Percentiles rank a stretch among this genome's conserved stretches.
phyloP scores from a whole-genome alignment of 2,329 filamentous ascomycete genomes.

The Esteya vermicola region DNA sequence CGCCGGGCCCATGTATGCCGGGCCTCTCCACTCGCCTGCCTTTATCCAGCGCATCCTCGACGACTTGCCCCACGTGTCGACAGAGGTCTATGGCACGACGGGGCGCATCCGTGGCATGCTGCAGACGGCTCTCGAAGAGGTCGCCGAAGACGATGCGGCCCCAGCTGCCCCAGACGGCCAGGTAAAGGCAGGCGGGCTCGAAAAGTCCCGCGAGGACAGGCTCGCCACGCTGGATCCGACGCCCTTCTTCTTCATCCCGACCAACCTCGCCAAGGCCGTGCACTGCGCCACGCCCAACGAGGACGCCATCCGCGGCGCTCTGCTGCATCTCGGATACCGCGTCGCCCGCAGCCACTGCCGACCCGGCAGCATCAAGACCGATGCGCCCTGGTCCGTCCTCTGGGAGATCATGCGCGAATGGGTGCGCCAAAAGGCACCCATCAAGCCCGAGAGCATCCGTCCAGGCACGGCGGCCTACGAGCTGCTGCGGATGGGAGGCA shows the following conservation, averaged over 20 bases:
- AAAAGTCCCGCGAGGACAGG: constrained; percentile 6
- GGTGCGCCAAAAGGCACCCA: constrained; percentile 64
- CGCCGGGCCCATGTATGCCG: constrained; percentile 88
- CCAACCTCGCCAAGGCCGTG: constrained; percentile 58
- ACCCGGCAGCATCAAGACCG: constrained; percentile 79
- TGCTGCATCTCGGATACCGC: constrained; percentile 66
- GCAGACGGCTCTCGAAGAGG: constrained; percentile 71
- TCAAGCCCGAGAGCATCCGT: constrained; percentile 59
- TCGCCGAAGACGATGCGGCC: constrained; percentile 38
- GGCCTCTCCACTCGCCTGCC: constrained; percentile 67
- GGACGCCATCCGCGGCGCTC: constrained; percentile 64
- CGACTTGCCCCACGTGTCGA: constrained; percentile 52
- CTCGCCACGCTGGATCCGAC: constrained; percentile 55
- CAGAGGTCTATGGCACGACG: constrained; percentile 62
- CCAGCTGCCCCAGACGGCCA: too few relatives aligned
- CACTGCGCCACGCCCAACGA: constrained; percentile 72
- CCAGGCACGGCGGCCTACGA: constrained; percentile 56
- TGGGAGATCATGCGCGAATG: constrained; percentile 94
- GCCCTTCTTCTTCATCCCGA: constrained; percentile 79
- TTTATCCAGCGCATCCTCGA: constrained; percentile 72
- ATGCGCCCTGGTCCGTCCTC: constrained; percentile 78
- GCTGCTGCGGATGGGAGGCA: constrained; percentile 40
- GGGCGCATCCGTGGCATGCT: constrained; percentile 84
- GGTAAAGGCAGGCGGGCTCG: too few relatives aligned
- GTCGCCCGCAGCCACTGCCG: constrained; percentile 81